Conservation (phyloP, 352 stramenopile species). For the Globisporangium apiculatum region DNA sequence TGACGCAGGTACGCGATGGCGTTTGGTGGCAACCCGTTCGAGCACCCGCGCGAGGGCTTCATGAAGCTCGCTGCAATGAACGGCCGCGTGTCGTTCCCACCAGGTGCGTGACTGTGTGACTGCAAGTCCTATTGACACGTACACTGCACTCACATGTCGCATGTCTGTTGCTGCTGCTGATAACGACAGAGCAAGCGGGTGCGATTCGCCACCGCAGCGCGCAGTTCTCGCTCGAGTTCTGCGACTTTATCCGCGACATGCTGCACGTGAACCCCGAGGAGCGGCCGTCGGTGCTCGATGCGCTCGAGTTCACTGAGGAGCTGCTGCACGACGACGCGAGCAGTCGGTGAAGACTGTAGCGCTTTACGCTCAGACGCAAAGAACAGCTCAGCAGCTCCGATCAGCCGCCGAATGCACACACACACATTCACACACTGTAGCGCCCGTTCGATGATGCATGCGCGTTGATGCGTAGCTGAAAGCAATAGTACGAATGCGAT, state of each 20-base stretch:
- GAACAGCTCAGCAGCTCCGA: too few species aligned
- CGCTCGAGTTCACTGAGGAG: constrained; percentile 78
- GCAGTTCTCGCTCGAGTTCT: constrained; percentile 74
- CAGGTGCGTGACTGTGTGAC: constrained; percentile 19
- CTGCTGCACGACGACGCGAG: constrained; percentile 62
- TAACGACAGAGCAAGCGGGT: constrained; percentile 44
- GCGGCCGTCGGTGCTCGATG: constrained; percentile 67
- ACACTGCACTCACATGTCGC: too few species aligned
- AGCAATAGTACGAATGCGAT: too few species aligned
- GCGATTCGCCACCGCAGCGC: constrained; percentile 55
- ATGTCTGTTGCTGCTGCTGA: too few species aligned
- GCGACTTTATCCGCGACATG: constrained; percentile 86
- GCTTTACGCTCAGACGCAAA: background rate
- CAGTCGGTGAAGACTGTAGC: constrained; percentile 15
- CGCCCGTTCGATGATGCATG: too few species aligned
- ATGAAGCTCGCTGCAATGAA: constrained; percentile 82
- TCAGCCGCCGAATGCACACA: too few species aligned
- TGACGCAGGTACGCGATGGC: constrained; percentile 68
- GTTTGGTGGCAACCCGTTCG: constrained; percentile 77
- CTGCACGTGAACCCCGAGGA: constrained; percentile 78
- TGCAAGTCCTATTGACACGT: background rate
- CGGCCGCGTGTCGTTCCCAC: constrained; percentile 65
- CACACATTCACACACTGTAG: too few species aligned
- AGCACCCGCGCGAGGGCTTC: constrained; percentile 74
- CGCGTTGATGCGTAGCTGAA: too few species aligned